Conservation (phyloP, 257 asterid species). For the Solanum chilense region DNA sequence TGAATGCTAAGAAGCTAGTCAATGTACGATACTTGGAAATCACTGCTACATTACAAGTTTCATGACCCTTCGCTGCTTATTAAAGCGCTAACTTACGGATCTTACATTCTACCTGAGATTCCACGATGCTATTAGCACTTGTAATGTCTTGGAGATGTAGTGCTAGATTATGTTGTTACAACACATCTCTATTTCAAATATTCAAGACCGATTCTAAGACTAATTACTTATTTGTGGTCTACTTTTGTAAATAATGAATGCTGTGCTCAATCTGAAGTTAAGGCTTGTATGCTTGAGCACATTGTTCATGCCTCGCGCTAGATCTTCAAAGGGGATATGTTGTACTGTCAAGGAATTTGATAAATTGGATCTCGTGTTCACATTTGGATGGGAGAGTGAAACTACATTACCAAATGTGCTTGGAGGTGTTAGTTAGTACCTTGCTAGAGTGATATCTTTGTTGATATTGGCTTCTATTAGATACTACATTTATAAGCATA, state of each 20-base stretch:
- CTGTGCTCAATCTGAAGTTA: no score
- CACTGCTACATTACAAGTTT: background rate
- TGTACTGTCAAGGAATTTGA: background rate
- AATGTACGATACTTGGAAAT: background rate
- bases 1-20: background rate
- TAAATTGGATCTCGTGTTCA: no score
- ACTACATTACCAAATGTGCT: background rate
- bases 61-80: background rate
- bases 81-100: no score
- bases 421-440: background rate
- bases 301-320: background rate
- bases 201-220: no score
- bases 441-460: background rate
- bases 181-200: no score
- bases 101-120: no score
- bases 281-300: background rate
- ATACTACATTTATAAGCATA: background rate
- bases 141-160: no score
- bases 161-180: no score
- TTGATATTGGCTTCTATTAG: background rate
- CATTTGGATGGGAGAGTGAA: background rate
- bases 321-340: background rate
- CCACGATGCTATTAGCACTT: no score
- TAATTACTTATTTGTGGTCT: no score
- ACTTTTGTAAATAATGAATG: no score